phyloP scores from a whole-genome alignment of 768 basidiomycete species.

The Suillus brevipes region DNA sequence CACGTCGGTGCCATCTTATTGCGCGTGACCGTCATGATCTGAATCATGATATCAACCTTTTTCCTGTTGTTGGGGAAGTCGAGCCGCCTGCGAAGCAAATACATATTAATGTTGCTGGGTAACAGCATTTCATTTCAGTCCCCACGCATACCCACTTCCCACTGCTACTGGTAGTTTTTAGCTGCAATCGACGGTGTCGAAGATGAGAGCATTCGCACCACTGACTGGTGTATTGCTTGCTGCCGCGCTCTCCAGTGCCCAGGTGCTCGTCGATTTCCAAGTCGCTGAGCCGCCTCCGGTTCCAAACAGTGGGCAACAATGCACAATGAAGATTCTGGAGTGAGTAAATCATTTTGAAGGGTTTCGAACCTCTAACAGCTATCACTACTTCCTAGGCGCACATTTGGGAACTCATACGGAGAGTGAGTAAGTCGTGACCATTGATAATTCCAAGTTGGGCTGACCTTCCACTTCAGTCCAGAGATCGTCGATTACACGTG shows the following conservation, averaged over 20 bases:
- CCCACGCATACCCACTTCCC: not conserved
- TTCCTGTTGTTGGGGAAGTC: not conserved
- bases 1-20: not conserved
- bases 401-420: conserved; percentile 73
- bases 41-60: not conserved
- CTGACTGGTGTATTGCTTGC: conserved; percentile 15
- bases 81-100: not conserved
- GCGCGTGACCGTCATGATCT: not conserved
- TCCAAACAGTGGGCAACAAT: conserved; percentile 58
- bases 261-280: conserved; percentile 59
- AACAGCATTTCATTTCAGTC: not conserved
- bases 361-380: conserved; percentile 1
- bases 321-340: conserved; percentile 66
- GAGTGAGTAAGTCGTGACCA: conserved; percentile 39
- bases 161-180: not conserved
- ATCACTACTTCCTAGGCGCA: conserved; percentile 44
- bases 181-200: conserved; percentile 21
- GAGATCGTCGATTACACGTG: conserved; percentile 66
- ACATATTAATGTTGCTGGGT: not conserved
- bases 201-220: conserved; percentile 13
- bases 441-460: not conserved
- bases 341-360: conserved; percentile 31
- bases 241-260: conserved; percentile 19
- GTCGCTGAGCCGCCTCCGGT: conserved; percentile 72
- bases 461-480: conserved; percentile 39